Evolutionary conservation across 495 filamentous ascomycete species (phyloP), one percentile per base, ranked within the genome.

Genomic region (Sporormia fimetaria): DNA sequence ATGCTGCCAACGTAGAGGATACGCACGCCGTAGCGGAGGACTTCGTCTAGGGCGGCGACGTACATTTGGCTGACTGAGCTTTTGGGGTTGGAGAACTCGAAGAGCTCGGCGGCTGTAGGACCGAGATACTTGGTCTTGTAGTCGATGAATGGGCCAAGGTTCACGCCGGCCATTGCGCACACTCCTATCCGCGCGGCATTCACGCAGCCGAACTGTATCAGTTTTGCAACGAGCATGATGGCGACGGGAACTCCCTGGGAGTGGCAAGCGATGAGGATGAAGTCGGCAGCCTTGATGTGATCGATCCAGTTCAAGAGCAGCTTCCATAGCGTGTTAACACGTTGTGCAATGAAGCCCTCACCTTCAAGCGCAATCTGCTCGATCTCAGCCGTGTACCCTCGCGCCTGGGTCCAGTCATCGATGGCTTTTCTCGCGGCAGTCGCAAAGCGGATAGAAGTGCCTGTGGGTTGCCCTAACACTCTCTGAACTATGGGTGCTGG

Each of bases 91-190:
- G 81, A 78, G 62, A 98, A 95, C 21, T 94, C 84, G 60, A 94
- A 98, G 2, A 98, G 70, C 55, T 98, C 92, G 14, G 78, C 79
- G 24, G 87, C 90, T 3, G 84, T 83, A 4, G 85, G 84, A 52
- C 84, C 87, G 41, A 95, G 73, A 49, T 83, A 76, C 43, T 81
- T 72, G 2, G 82, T 87, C 41, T 80, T 81, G 62, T 92, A 83
- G 59, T 93, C 78, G 10, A 80, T 61, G 61, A 95, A 95, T 2
- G 90, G 90, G 0, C 90, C 90, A 10, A 94, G 69, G 28, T 90
- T 94, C 9, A 98, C 86, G 20, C 90, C 90, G 27, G 90, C 88
- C 85, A 94, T 94, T 3, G 86, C 85, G 56, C 86, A 94, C 2
- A 93, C 63, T 0, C 86, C 84, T 21, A 94, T 75, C 37, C 69